phyloP scores from a whole-genome alignment of 148 eudicot genomes.

The Linanthus parryae region DNA sequence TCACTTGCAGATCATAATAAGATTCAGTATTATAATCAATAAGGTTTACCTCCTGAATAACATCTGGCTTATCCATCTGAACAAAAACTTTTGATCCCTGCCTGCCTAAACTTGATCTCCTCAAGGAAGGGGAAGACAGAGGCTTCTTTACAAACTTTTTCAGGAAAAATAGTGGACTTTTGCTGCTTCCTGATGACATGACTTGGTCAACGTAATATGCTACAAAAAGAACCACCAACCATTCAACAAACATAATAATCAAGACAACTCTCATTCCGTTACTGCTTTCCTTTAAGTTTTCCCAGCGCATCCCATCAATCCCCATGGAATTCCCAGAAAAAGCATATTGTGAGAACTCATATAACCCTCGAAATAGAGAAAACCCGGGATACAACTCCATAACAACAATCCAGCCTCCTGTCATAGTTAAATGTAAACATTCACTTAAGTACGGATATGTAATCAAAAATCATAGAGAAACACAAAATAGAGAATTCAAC shows the following conservation, averaged over 20 bases:
- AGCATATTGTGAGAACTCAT: conserved; percentile 70
- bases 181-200: conserved; percentile 65
- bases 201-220: conserved; percentile 74
- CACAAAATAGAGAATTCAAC: neutral
- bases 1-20: too few relatives aligned
- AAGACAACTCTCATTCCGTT: conserved; percentile 74
- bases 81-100: conserved; percentile 64
- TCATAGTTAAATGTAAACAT: conserved; percentile 13
- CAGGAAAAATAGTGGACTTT: conserved; percentile 51
- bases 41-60: conserved; percentile 65
- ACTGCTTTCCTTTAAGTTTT: conserved; percentile 41
- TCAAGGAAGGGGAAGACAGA: conserved; percentile 25
- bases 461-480: neutral
- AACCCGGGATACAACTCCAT: conserved; percentile 95
- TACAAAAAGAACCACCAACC: conserved; percentile 61
- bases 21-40: too few relatives aligned
- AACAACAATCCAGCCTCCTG: conserved; percentile 66
- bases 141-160: conserved; percentile 38
- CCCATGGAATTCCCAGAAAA: conserved; percentile 48
- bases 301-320: conserved; percentile 81
- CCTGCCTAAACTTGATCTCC: conserved; percentile 42
- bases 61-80: conserved; percentile 85
- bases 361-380: conserved; percentile 70
- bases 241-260: conserved; percentile 73
- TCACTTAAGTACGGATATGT: conserved; percentile 3